phyloP scores from a whole-genome alignment of 441 rosid species.

The Hura crepitans region DNA sequence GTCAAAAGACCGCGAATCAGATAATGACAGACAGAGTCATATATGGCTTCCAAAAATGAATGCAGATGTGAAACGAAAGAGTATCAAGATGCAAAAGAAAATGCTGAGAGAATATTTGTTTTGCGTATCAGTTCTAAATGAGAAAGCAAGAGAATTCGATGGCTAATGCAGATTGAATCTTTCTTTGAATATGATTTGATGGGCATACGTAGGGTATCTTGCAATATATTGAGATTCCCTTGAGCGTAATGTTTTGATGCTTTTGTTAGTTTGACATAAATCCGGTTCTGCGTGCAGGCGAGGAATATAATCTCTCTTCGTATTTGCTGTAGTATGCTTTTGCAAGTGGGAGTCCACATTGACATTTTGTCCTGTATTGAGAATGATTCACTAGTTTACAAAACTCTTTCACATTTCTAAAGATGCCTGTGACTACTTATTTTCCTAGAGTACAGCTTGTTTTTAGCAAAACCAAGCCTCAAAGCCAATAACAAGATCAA shows the following conservation, averaged over 20 bases:
- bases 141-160: background rate
- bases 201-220: background rate
- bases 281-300: background rate
- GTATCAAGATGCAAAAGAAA: background rate
- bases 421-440: background rate
- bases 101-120: background rate
- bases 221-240: background rate
- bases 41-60: background rate
- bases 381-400: background rate
- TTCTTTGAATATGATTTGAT: background rate
- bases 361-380: background rate
- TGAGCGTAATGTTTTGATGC: slow-evolving; percentile 2
- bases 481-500: no score
- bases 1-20: no score
- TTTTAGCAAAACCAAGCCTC: background rate
- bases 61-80: background rate
- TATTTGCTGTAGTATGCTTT: background rate
- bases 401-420: background rate
- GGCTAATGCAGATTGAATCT: background rate
- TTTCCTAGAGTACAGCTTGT: background rate
- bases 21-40: no score
- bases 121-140: background rate
- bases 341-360: background rate
- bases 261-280: background rate
- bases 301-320: background rate